A percentile compares a stretch with the other conserved stretches of the same genome.
Evolutionary conservation across 2,329 filamentous ascomycete species (phyloP).

Genomic region (Volutella citrinella): DNA sequence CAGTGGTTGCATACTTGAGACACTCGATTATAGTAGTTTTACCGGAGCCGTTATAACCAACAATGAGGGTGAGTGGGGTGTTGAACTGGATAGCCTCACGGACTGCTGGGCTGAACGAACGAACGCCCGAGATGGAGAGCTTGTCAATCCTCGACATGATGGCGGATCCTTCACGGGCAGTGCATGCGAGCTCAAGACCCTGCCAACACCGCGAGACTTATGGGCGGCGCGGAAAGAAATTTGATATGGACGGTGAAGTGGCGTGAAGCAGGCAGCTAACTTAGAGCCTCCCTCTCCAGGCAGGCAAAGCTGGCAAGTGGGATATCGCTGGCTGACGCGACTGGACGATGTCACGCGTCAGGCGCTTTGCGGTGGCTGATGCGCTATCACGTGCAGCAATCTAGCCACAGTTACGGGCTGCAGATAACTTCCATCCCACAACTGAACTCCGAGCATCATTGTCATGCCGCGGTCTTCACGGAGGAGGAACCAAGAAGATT

Average conservation of each 20-base stretch:
- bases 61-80: conserved; percentile 89
- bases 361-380: conserved; percentile 10
- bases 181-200: too few species aligned
- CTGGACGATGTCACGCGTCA: conserved; percentile 11
- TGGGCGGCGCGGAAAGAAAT: too few species aligned
- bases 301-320: conserved; percentile 8
- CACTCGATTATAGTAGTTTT: conserved; percentile 99
- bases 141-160: conserved; percentile 81
- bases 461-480: too few species aligned
- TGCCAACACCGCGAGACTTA: too few species aligned
- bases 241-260: too few species aligned
- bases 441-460: too few species aligned
- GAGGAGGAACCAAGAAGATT: too few species aligned
- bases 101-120: conserved; percentile 77
- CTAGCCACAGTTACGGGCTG: too few species aligned
- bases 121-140: conserved; percentile 76
- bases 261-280: too few species aligned
- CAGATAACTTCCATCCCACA: too few species aligned
- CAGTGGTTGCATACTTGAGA: conserved; percentile 96
- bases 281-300: conserved; percentile 2
- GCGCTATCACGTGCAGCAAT: conserved; percentile 16
- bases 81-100: conserved; percentile 84
- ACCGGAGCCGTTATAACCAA: conserved; percentile 94
- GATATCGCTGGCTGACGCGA: conserved; percentile 14
- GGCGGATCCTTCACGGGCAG: conserved; percentile 16